A percentile compares a stretch with the other conserved stretches of the same genome.
These are phyloP conservation scores for Dryas integrifolia DNA, from an alignment of 331 rosid genomes.

Conservation along the genomic window DNA sequence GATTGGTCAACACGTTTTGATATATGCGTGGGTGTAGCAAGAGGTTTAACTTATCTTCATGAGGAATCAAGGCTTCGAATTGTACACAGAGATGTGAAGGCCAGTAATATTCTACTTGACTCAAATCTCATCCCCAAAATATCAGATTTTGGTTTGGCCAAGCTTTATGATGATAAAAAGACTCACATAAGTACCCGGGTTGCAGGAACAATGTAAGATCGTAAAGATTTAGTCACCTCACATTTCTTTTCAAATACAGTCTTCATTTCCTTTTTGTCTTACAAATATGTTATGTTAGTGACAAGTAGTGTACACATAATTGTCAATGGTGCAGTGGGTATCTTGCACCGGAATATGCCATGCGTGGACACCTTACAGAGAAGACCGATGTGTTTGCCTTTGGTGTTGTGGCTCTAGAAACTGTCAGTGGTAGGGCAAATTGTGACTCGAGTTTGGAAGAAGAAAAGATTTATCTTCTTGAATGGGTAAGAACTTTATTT, in stretches of 20 bases:
- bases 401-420: slow-evolving; percentile 73
- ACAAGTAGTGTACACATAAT: not conserved
- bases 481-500: slow-evolving; percentile 52
- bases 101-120: slow-evolving; percentile 76
- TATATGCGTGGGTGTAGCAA: slow-evolving; percentile 67
- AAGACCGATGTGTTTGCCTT: slow-evolving; percentile 78
- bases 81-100: slow-evolving; percentile 79
- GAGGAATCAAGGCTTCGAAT: slow-evolving; percentile 73
- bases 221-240: not conserved
- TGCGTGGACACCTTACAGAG: slow-evolving; percentile 85
- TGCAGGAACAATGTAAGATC: slow-evolving; percentile 77
- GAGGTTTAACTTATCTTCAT: slow-evolving; percentile 79
- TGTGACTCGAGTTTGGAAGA: slow-evolving; percentile 56
- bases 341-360: slow-evolving; percentile 88
- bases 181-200: slow-evolving; percentile 84
- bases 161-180: slow-evolving; percentile 69
- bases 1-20: slow-evolving; percentile 65
- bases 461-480: slow-evolving; percentile 69
- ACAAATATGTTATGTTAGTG: slow-evolving; percentile 8
- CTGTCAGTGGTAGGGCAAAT: slow-evolving; percentile 75
- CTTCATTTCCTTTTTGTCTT: not conserved
- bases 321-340: slow-evolving; percentile 56
- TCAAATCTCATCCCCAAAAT: slow-evolving; percentile 61
- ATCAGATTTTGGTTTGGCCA: slow-evolving; percentile 84
- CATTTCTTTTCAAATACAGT: not conserved